Conservation (phyloP, 1,284 basidiomycete genomes). For the Inonotus hispidus region DNA sequence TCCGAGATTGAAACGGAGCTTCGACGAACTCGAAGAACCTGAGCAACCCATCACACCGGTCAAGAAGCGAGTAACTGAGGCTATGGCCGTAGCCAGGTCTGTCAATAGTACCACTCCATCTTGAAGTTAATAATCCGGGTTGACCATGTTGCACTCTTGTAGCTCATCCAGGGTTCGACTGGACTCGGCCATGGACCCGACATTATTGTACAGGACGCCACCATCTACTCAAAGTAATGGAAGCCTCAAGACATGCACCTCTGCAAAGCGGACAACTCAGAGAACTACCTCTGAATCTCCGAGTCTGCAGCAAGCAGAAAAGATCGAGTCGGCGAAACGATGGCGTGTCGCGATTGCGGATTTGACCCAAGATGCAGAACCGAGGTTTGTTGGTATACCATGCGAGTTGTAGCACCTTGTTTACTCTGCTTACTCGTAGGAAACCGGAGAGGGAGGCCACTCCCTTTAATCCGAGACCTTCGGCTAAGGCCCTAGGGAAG, state of each 20-base stretch:
- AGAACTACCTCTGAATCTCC: neutral
- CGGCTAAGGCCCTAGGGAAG: neutral
- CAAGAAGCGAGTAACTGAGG: neutral
- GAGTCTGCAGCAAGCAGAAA: neutral
- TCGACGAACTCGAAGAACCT: neutral
- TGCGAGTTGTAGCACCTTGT: neutral
- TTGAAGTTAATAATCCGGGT: neutral
- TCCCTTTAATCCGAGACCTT: neutral
- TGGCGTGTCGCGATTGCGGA: neutral
- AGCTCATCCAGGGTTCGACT: neutral
- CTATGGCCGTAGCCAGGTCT: neutral
- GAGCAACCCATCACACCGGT: neutral
- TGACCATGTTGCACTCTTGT: neutral
- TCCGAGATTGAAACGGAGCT: neutral
- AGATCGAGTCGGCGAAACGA: neutral
- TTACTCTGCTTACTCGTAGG: neutral
- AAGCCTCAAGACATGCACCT: neutral
- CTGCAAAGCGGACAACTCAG: neutral
- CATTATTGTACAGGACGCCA: neutral
- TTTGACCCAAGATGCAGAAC: neutral
- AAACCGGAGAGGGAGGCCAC: neutral
- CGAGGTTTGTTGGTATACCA: neutral
- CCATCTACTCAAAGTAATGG: neutral
- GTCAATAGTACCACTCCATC: neutral
- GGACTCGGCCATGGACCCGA: neutral